phyloP scores from a whole-genome alignment of 1,284 basidiomycete genomes.

The Testicularia cyperi region DNA sequence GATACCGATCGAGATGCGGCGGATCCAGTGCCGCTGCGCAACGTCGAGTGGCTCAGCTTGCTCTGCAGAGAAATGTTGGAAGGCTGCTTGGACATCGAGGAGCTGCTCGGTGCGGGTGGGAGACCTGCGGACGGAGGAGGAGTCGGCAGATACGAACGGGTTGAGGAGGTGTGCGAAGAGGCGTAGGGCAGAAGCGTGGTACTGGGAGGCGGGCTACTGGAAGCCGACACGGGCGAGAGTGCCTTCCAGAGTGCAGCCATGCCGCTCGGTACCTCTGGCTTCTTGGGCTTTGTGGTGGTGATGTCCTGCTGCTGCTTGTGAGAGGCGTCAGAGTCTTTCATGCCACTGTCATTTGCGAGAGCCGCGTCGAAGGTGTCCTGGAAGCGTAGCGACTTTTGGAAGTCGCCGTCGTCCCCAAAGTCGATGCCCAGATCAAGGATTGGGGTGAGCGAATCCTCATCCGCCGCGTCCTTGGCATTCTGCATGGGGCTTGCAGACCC shows the following conservation, averaged over 20 bases:
- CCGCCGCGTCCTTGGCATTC: slow-evolving; percentile 4
- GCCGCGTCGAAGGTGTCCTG: slow-evolving; percentile 25
- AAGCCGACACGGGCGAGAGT: slow-evolving; percentile 14
- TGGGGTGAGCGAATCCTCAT: slow-evolving; percentile 33
- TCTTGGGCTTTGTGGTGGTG: background rate
- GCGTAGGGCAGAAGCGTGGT: slow-evolving; percentile 2
- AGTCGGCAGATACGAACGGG: slow-evolving; percentile 18
- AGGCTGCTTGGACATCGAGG: slow-evolving; percentile 17
- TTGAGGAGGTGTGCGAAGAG: slow-evolving; percentile 3
- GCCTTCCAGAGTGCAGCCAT: slow-evolving; percentile 21
- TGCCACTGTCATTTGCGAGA: background rate
- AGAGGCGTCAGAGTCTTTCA: background rate
- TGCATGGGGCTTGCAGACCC: too few relatives aligned
- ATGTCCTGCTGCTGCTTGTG: background rate
- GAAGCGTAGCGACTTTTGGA: slow-evolving; percentile 23
- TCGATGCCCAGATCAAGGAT: slow-evolving; percentile 41
- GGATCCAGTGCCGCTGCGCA: too few relatives aligned
- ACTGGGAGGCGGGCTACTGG: slow-evolving; percentile 8
- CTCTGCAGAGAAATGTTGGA: slow-evolving; percentile 24
- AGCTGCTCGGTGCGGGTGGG: slow-evolving; percentile 19
- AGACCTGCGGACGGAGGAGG: slow-evolving; percentile 26
- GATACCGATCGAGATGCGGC: too few relatives aligned
- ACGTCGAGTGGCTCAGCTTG: slow-evolving; percentile 10
- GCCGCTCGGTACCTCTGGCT: background rate
- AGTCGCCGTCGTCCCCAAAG: slow-evolving; percentile 22